Conservation (phyloP, 768 basidiomycete species). For the Tricholoma matsutake region DNA sequence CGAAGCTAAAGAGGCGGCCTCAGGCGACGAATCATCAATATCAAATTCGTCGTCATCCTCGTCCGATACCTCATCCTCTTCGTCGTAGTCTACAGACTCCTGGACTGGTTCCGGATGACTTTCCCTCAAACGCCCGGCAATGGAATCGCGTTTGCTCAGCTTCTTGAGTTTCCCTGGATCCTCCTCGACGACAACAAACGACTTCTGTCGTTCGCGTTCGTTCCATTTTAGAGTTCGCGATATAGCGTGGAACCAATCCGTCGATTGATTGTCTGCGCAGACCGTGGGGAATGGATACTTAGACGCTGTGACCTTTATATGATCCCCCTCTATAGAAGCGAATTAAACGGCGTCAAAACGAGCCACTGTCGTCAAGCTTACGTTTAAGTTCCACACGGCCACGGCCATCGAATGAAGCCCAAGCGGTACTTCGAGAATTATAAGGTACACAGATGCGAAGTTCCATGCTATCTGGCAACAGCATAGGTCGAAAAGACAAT, state of each 20-base stretch:
- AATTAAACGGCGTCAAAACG: constrained; percentile 7
- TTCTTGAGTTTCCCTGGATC: constrained; percentile 47
- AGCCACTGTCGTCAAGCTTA: constrained; percentile 39
- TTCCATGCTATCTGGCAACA: constrained; percentile 98
- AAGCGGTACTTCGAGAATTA: constrained; percentile 96
- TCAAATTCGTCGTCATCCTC: constrained; percentile 73
- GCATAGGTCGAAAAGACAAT: constrained; percentile 97
- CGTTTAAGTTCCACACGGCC: constrained; percentile 95
- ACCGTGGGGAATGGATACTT: constrained; percentile 99
- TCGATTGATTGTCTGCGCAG: constrained; percentile 95
- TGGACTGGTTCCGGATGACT: constrained; percentile 14
- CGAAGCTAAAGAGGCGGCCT: constrained; percentile 26
- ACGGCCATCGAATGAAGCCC: constrained; percentile 98
- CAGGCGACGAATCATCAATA: constrained; percentile 85
- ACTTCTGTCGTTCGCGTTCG: constrained; percentile 97
- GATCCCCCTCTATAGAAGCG: constrained; percentile 81
- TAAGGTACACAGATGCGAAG: constrained; percentile 98
- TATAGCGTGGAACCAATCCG: constrained; percentile 98
- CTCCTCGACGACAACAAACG: constrained; percentile 97
- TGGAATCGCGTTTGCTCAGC: constrained; percentile 16
- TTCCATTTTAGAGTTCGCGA: constrained; percentile 98
- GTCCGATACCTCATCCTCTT: constrained; percentile 47
- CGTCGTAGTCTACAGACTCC: constrained; percentile 22
- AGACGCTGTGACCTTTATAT: constrained; percentile 97
- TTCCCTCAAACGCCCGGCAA: constrained; percentile 10